phyloP scores from a whole-genome alignment of 768 basidiomycete genomes.

The Calocera cornea region DNA sequence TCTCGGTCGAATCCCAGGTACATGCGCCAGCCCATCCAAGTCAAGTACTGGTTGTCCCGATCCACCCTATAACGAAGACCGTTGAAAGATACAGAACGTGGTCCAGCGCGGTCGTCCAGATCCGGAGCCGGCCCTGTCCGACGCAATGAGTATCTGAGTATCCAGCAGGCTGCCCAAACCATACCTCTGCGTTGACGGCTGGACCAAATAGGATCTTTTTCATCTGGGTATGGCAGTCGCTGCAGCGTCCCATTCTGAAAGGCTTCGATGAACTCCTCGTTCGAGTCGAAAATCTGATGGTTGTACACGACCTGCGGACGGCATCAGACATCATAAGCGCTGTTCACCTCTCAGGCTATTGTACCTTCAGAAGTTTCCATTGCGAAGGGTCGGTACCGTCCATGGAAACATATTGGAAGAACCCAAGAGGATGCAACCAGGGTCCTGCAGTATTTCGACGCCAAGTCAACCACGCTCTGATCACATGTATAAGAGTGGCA shows the following conservation, averaged over 20 bases:
- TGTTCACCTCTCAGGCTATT: no score
- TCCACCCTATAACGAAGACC: conserved; percentile 48
- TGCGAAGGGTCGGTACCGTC: conserved; percentile 38
- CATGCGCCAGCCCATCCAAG: conserved; percentile 55
- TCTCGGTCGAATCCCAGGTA: conserved; percentile 52
- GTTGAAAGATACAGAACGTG: conserved; percentile 46
- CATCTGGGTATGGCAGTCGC: conserved; percentile 25
- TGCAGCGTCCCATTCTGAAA: conserved; percentile 41
- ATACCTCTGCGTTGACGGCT: conserved; percentile 28
- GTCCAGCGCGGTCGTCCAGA: conserved; percentile 51
- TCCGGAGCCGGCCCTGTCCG: conserved; percentile 31
- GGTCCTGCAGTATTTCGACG: conserved; percentile 37
- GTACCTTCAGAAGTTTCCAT: conserved; percentile 42
- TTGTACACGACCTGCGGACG: conserved; percentile 47
- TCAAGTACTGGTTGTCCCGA: conserved; percentile 37
- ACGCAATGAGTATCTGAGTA: not conserved
- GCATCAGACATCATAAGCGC: no score
- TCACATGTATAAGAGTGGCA: not conserved
- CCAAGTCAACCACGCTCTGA: conserved; percentile 38
- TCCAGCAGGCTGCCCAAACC: not conserved
- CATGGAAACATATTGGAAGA: conserved; percentile 45
- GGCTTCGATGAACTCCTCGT: conserved; percentile 39
- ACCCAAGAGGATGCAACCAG: conserved; percentile 41
- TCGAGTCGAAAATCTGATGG: conserved; percentile 38
- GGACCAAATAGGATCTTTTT: conserved; percentile 33